Base-by-base conservation (phyloP, 2,329 filamentous ascomycete species). In the Aspergillus puulaauensis region DNA sequence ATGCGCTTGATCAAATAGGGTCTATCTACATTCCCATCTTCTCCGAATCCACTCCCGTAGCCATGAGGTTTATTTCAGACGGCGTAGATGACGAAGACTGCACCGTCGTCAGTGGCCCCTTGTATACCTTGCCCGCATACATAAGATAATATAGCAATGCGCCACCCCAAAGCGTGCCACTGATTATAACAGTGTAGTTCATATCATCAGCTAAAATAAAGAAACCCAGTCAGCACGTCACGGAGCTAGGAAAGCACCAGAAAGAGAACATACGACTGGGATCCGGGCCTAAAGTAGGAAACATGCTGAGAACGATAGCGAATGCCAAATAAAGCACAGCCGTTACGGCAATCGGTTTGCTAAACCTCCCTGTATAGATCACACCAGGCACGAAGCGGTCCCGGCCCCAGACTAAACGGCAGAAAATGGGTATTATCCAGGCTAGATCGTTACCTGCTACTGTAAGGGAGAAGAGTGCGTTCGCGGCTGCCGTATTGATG, bases 181-280 rank as follows among this genome's bases (percentile, higher is more conserved):
- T 85, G 58, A 87, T 83, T 6, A 86, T 83, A 4, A 85, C 77
- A 0, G 84, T 85, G 66, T 86, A 86, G 61, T 86, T 87, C 84
- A 86, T 86, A 37, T 70, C 70, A 51, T 79, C 63, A 0, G 76
- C 74, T 76, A 55, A 11, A 51, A 24, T 24, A n/a, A 47, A 9
- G 15, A 54, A 11, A 5, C 11, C 44, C 37, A 56, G 21, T 50
- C 39, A 57, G 33, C 50, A 12, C 56, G 51, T 8, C 24, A 31
- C 27, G 9, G 8, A 9, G 4, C 4, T n/a, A 4, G 37, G 14
- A 31, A 17, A 14, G 23, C 14, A 14, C 4, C 21, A 41, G 51
- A 49, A 19, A 17, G 17, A 31, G 23, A 37, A 70, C 70, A 72
- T 68, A 73, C 76, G 66, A 7, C 74, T 77, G 1, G 83, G 83